phyloP scores from a whole-genome alignment of 352 stramenopile genomes.

The Phytophthora foliorum region DNA sequence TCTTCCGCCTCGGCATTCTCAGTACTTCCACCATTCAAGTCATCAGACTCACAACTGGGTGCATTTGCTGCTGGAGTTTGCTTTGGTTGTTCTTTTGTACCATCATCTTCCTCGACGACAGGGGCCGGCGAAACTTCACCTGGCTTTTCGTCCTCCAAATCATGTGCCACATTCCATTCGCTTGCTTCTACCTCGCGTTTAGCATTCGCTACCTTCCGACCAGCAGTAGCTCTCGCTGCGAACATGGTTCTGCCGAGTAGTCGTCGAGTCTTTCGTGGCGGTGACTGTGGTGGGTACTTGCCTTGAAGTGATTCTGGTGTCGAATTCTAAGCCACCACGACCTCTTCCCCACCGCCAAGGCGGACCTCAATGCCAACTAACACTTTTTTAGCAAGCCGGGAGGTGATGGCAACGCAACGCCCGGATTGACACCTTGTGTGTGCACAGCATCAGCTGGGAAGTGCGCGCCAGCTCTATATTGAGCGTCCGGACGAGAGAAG shows the following conservation, averaged over 20 bases:
- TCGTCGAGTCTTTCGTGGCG: constrained; percentile 1
- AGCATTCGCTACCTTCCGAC: constrained; percentile 35
- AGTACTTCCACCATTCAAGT: constrained; percentile 1
- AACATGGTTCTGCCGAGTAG: constrained; percentile 26
- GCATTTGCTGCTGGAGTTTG: not conserved
- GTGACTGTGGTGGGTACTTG: not conserved
- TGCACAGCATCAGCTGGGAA: constrained; percentile 1
- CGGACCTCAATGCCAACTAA: constrained; percentile 17
- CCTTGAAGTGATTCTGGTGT: not conserved
- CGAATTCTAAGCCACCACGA: constrained; percentile 10
- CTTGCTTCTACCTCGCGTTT: constrained; percentile 29
- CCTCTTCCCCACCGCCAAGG: constrained; percentile 16
- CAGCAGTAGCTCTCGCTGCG: constrained; percentile 37
- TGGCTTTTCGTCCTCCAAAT: constrained; percentile 11
- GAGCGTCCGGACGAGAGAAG: constrained; percentile 16
- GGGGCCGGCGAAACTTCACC: not conserved
- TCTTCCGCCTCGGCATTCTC: constrained; percentile 31
- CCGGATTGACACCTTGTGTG: constrained; percentile 19
- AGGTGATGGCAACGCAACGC: constrained; percentile 23
- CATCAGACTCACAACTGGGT: not conserved
- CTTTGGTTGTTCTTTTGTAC: not conserved
- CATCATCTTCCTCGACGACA: constrained; percentile 4
- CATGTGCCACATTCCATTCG: constrained; percentile 32
- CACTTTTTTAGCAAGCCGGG: constrained; percentile 14
- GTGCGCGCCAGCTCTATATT: constrained; percentile 26